phyloP scores from a whole-genome alignment of 23 red algal species.

The Gracilaria gracilis region DNA sequence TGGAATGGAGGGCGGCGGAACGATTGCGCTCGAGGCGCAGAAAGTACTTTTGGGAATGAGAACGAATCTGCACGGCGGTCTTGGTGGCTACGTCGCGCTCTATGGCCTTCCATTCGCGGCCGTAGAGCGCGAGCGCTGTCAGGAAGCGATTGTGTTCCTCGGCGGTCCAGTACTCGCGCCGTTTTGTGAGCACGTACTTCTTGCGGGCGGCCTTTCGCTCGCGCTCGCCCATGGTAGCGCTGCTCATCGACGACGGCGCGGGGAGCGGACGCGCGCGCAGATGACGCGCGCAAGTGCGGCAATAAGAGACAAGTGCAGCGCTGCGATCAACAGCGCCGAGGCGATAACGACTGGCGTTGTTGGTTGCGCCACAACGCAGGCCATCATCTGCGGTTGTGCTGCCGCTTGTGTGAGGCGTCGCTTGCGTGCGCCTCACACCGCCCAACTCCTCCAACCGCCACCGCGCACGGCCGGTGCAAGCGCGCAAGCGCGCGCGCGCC shows the following conservation, averaged over 20 bases:
- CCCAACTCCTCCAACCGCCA: not conserved
- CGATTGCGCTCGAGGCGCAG: constrained; percentile 79
- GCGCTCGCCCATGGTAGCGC: constrained; percentile 1
- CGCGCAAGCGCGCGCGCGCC: not conserved
- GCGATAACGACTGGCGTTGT: too few species aligned
- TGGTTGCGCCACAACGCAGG: too few species aligned
- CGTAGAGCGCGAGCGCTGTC: constrained; percentile 75
- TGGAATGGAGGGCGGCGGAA: constrained; percentile 44
- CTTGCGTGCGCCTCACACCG: not conserved
- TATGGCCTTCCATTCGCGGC: constrained; percentile 95
- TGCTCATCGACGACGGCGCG: not conserved
- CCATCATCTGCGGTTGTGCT: too few species aligned
- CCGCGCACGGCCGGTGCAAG: not conserved
- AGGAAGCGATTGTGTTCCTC: constrained; percentile 91
- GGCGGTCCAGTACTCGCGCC: constrained; percentile 89
- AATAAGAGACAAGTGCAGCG: too few species aligned
- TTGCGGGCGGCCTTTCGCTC: constrained; percentile 62
- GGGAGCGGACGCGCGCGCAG: not conserved
- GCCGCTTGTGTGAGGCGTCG: too few species aligned
- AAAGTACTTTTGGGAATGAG: constrained; percentile 92
- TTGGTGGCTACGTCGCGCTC: constrained; percentile 85
- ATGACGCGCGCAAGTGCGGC: too few species aligned
- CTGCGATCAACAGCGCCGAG: too few species aligned
- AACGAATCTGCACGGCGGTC: constrained; percentile 82
- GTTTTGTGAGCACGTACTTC: constrained; percentile 90